Evolutionary conservation across 139 green algal species (phyloP).

Genomic region (Volvox reticuliferus): DNA sequence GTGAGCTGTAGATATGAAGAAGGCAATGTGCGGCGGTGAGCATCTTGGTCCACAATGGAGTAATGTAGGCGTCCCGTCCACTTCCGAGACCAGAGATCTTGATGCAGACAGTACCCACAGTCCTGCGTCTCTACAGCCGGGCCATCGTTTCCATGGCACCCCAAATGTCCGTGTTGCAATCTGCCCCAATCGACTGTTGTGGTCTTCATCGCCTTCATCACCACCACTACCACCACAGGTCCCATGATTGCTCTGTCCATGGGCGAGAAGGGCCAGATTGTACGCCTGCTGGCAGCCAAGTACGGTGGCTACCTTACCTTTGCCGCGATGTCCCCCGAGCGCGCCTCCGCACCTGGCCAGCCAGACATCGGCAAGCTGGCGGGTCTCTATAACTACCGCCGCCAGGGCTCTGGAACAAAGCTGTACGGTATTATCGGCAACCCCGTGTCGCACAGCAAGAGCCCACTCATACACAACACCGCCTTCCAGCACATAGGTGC

Average conservation of each 20-base stretch:
- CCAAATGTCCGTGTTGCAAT: too few species aligned
- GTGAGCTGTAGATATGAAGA: background rate
- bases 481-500: conserved; percentile 76
- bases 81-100: too few species aligned
- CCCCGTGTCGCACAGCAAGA: conserved; percentile 88
- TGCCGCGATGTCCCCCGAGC: conserved; percentile 82
- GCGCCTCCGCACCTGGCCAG: conserved; percentile 83
- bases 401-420: conserved; percentile 78
- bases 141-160: too few species aligned
- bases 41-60: too few species aligned
- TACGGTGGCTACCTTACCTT: conserved; percentile 97
- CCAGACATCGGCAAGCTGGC: conserved; percentile 53
- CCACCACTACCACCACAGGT: conserved; percentile 49
- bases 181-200: too few species aligned
- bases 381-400: conserved; percentile 57
- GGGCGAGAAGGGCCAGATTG: conserved; percentile 90
- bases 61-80: too few species aligned
- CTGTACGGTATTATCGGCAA: conserved; percentile 93
- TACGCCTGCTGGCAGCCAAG: conserved; percentile 93
- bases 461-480: conserved; percentile 92
- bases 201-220: background rate
- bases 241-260: conserved; percentile 94
- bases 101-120: too few species aligned
- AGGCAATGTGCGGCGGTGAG: too few species aligned
- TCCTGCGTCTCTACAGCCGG: too few species aligned